phyloP scores from a whole-genome alignment of 257 asterid genomes.

The Nicotiana noctiflora region DNA sequence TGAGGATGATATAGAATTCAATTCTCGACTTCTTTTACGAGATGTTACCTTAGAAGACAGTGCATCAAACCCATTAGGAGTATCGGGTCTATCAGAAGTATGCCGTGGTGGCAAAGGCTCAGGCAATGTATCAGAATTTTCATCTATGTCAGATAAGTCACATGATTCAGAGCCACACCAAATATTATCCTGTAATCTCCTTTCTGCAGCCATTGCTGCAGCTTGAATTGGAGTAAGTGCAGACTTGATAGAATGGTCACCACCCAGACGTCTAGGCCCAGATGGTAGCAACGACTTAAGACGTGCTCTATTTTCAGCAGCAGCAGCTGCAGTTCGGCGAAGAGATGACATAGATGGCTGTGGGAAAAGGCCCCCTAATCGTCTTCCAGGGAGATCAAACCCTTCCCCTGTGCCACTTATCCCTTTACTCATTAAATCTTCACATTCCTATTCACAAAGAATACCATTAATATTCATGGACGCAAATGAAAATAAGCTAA shows the following conservation, averaged over 20 bases:
- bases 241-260: slow-evolving; percentile 64
- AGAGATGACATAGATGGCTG: slow-evolving; percentile 56
- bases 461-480: background rate
- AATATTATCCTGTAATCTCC: slow-evolving; percentile 73
- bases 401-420: slow-evolving; percentile 76
- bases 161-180: slow-evolving; percentile 88
- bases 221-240: slow-evolving; percentile 85
- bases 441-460: slow-evolving; percentile 57
- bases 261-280: slow-evolving; percentile 81
- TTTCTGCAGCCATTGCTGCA: slow-evolving; percentile 99
- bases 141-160: slow-evolving; percentile 53
- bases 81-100: slow-evolving; percentile 32
- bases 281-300: slow-evolving; percentile 62
- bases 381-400: slow-evolving; percentile 85
- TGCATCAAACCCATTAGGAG: slow-evolving; percentile 12
- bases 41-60: slow-evolving; percentile 25
- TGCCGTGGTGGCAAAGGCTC: slow-evolving; percentile 27
- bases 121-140: slow-evolving; percentile 23
- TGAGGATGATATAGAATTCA: slow-evolving; percentile 21
- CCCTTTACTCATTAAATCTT: slow-evolving; percentile 69
- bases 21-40: slow-evolving; percentile 50
- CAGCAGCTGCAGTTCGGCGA: slow-evolving; percentile 54
- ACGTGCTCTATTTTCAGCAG: slow-evolving; percentile 83
- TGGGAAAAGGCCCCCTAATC: slow-evolving; percentile 62
- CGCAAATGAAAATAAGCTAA: background rate